phyloP scores from a whole-genome alignment of 345 rosid species.

The Mangifera indica region DNA sequence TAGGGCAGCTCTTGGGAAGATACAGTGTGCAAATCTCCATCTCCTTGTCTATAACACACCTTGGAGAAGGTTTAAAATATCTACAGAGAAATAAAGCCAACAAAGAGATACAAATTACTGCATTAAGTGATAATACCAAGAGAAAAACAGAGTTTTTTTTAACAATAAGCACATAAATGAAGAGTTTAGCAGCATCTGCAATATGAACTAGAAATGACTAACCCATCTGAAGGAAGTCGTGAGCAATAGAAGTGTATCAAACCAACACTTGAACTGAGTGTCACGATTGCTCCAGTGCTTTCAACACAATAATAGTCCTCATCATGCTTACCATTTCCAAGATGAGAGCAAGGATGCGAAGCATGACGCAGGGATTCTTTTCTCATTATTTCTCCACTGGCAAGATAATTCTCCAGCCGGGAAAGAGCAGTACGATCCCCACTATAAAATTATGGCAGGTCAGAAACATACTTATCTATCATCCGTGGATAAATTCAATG shows the following conservation, averaged over 20 bases:
- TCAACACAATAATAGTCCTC: constrained; percentile 49
- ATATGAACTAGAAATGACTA: constrained; percentile 27
- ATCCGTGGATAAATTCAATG: neutral
- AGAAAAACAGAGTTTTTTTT: neutral
- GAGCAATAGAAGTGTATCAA: constrained; percentile 82
- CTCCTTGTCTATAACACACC: constrained; percentile 48
- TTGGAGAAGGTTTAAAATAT: constrained; percentile 77
- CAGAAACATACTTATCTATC: neutral
- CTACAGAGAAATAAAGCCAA: constrained; percentile 33
- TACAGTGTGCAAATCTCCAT: constrained; percentile 42
- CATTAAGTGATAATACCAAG: neutral
- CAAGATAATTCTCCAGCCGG: constrained; percentile 56
- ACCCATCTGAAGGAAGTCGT: constrained; percentile 87
- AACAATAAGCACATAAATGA: neutral
- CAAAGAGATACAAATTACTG: neutral
- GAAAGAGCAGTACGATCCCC: constrained; percentile 48
- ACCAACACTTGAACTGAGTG: constrained; percentile 57
- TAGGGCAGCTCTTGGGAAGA: constrained; percentile 76
- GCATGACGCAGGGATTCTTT: constrained; percentile 60
- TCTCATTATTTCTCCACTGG: constrained; percentile 73
- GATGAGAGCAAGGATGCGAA: constrained; percentile 54
- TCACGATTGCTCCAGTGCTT: constrained; percentile 61
- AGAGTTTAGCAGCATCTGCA: constrained; percentile 1
- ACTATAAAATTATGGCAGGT: constrained; percentile 30
- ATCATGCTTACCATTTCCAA: constrained; percentile 27